Conservation (phyloP, 345 rosid genomes). For the Boechera stricta region DNA sequence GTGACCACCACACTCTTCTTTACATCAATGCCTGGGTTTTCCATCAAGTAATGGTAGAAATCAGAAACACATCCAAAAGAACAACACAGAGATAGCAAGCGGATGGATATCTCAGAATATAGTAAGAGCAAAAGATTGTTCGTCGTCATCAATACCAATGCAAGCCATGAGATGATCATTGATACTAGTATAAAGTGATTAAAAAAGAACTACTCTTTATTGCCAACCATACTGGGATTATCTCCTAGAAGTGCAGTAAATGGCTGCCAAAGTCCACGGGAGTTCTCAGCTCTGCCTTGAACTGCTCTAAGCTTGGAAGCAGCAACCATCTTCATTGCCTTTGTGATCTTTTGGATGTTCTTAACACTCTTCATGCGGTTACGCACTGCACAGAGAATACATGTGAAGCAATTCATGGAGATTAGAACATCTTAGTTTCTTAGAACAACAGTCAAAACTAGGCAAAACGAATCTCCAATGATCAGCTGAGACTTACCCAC, state of each 20-base stretch:
- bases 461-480: not conserved
- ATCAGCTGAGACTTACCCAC: slow-evolving; percentile 59
- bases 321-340: slow-evolving; percentile 99
- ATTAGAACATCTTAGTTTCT: slow-evolving; percentile 1
- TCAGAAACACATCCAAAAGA: slow-evolving; percentile 26
- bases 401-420: not conserved
- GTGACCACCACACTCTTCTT: slow-evolving; percentile 96
- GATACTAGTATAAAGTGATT: not conserved
- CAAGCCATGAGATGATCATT: not conserved
- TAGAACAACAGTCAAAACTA: not conserved
- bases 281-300: slow-evolving; percentile 85
- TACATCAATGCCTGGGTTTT: slow-evolving; percentile 72
- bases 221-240: slow-evolving; percentile 47
- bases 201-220: not conserved
- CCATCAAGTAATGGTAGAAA: slow-evolving; percentile 18
- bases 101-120: not conserved
- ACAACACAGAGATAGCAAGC: slow-evolving; percentile 21
- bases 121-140: not conserved
- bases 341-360: slow-evolving; percentile 96
- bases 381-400: slow-evolving; percentile 65
- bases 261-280: slow-evolving; percentile 99
- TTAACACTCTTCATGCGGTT: slow-evolving; percentile 98
- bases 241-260: slow-evolving; percentile 57
- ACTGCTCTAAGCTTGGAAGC: slow-evolving; percentile 94
- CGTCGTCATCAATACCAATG: slow-evolving; percentile 29